Conservation (phyloP, 2,329 filamentous ascomycete species). For the Chrysoporthe puriensis region DNA sequence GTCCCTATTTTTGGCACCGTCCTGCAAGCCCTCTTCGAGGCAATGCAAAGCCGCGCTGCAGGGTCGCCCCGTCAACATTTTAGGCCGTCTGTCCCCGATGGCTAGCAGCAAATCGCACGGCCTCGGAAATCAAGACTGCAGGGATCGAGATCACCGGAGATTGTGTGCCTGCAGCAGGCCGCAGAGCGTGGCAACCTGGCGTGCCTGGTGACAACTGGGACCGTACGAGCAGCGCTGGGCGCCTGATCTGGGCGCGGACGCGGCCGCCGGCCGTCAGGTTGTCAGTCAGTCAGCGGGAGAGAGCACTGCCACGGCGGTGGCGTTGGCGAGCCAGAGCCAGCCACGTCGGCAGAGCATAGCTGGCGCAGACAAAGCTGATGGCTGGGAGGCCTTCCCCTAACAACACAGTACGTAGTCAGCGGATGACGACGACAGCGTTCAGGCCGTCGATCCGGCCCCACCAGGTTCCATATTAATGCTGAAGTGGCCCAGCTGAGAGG, state of each 20-base stretch:
- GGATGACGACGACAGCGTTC: constrained; percentile 8
- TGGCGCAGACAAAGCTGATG: constrained; percentile 1
- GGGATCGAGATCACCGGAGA: constrained; percentile 1
- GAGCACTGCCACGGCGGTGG: background rate
- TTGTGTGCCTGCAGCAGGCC: background rate
- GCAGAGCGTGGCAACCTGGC: background rate
- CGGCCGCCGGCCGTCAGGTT: background rate
- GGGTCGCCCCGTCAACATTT: background rate
- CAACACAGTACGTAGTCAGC: background rate
- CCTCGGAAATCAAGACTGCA: background rate
- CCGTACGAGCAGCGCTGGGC: background rate
- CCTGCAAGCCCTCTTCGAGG: background rate
- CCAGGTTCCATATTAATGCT: constrained; percentile 2
- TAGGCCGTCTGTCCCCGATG: background rate
- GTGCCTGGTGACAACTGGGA: background rate
- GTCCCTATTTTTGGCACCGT: constrained; percentile 12
- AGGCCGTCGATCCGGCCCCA: constrained; percentile 9
- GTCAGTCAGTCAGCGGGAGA: background rate
- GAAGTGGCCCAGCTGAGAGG: constrained; percentile 13
- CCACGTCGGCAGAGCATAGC: background rate
- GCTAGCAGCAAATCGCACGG: background rate
- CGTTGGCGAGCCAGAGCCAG: background rate
- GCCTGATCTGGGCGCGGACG: background rate
- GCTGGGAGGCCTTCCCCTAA: background rate
- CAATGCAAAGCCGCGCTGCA: background rate